A percentile compares a stretch with the other conserved stretches of the same genome.
Conservation (phyloP, 108 stramenopile genomes). For the Cyclotella choctawhatcheeana region DNA sequence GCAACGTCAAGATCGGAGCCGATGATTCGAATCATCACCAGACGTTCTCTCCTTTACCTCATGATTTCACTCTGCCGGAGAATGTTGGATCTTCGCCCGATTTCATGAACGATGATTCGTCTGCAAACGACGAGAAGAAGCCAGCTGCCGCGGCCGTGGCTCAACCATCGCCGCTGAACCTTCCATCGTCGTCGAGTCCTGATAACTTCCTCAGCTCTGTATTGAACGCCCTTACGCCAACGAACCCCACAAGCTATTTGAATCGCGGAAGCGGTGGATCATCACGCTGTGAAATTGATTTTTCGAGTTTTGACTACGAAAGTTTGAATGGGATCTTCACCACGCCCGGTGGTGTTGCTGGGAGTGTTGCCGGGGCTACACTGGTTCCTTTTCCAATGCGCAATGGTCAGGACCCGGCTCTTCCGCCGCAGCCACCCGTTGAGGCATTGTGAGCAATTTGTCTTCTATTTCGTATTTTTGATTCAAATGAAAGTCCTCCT, state of each 20-base stretch:
- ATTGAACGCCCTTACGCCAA: not conserved
- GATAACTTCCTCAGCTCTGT: constrained; percentile 1
- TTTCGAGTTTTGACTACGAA: constrained; percentile 16
- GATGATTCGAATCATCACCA: not conserved
- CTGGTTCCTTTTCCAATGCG: not conserved
- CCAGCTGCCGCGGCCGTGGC: not conserved
- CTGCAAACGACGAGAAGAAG: not conserved
- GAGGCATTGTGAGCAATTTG: constrained; percentile 4
- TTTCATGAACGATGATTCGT: too few species aligned
- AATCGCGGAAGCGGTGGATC: too few species aligned
- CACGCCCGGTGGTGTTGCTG: not conserved
- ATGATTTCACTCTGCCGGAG: too few species aligned
- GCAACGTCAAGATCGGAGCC: not conserved
- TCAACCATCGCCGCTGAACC: not conserved
- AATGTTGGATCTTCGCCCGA: too few species aligned
- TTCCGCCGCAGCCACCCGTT: constrained; percentile 4
- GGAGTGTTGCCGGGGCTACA: not conserved
- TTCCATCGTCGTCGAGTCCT: not conserved
- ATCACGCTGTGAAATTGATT: too few species aligned
- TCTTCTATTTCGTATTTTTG: not conserved
- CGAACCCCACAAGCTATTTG: not conserved
- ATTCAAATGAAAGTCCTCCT: not conserved
- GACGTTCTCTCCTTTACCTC: not conserved
- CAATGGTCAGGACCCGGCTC: not conserved
- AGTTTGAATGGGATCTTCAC: constrained; percentile 4